Percentiles rank a stretch among this genome's conserved stretches.
Conservation (phyloP, 2,329 filamentous ascomycete species). For the Colletotrichum paranaense region DNA sequence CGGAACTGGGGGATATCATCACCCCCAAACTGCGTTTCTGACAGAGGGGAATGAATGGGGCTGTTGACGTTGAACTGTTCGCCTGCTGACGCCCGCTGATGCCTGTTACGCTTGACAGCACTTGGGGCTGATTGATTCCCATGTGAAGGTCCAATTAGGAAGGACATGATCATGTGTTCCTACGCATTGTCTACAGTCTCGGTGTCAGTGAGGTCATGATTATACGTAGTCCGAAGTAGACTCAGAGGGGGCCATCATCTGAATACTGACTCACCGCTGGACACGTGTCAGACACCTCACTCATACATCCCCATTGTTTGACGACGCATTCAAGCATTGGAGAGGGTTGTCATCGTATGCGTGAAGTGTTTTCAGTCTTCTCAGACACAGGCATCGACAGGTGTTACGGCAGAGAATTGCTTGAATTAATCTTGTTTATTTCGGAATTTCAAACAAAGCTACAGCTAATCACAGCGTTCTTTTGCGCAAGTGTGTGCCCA, state of each 20-base stretch:
- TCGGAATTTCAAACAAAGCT: constrained; percentile 8
- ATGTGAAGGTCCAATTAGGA: background rate
- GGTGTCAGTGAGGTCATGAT: background rate
- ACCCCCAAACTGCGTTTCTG: background rate
- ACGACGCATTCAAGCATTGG: too few species aligned
- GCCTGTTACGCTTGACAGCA: background rate
- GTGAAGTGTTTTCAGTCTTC: too few species aligned
- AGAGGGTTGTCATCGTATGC: too few species aligned
- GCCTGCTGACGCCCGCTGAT: background rate
- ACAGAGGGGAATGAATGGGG: background rate
- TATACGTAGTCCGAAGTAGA: background rate
- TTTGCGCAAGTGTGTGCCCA: background rate
- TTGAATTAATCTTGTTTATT: constrained; percentile 17
- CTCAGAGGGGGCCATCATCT: too few species aligned
- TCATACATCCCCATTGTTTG: background rate
- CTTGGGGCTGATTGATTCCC: background rate
- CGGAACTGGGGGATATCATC: background rate
- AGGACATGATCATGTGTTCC: background rate
- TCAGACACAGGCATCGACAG: background rate
- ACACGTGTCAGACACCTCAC: background rate
- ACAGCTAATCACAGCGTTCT: constrained; percentile 16
- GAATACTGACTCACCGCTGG: background rate
- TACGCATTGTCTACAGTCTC: background rate
- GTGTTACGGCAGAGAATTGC: too few species aligned
- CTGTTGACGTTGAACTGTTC: background rate